These are phyloP conservation scores for Botrytis cinerea DNA, from an alignment of 2,329 filamentous ascomycete species.

Conservation along the genomic window DNA sequence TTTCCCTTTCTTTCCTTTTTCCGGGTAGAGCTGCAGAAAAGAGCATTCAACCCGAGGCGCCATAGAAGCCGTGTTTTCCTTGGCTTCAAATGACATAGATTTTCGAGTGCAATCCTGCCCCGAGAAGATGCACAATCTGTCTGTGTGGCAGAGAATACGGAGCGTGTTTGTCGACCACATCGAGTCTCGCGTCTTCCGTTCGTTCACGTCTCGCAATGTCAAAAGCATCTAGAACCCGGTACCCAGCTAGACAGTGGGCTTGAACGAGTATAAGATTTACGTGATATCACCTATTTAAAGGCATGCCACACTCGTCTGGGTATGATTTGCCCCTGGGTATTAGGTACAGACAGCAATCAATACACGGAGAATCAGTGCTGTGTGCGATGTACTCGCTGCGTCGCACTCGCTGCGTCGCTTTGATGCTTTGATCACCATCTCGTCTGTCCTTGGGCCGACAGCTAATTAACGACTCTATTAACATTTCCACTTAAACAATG, in stretches of 20 bases:
- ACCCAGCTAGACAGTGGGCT: background rate
- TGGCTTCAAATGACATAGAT: background rate
- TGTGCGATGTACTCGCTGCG: background rate
- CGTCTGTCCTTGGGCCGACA: background rate
- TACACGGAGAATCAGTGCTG: background rate
- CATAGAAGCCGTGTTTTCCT: background rate
- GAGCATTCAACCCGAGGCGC: background rate
- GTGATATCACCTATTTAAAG: background rate
- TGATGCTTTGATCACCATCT: slow-evolving; percentile 9
- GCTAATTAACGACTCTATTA: background rate
- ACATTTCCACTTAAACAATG: background rate
- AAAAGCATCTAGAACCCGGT: background rate
- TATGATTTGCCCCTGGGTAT: background rate
- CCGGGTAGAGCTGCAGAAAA: background rate
- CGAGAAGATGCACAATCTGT: background rate
- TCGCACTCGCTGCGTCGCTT: background rate
- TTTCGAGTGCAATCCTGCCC: background rate
- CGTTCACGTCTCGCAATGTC: background rate
- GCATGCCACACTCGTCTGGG: background rate
- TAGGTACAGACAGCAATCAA: background rate
- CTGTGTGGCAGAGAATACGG: background rate
- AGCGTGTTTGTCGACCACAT: background rate
- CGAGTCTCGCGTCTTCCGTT: background rate
- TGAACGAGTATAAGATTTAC: slow-evolving; percentile 1
- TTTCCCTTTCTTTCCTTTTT: background rate